Evolutionary conservation across 1,284 basidiomycete genomes (phyloP), one percentile per base, ranked within the genome.

Genomic region (Malassezia japonica): DNA sequence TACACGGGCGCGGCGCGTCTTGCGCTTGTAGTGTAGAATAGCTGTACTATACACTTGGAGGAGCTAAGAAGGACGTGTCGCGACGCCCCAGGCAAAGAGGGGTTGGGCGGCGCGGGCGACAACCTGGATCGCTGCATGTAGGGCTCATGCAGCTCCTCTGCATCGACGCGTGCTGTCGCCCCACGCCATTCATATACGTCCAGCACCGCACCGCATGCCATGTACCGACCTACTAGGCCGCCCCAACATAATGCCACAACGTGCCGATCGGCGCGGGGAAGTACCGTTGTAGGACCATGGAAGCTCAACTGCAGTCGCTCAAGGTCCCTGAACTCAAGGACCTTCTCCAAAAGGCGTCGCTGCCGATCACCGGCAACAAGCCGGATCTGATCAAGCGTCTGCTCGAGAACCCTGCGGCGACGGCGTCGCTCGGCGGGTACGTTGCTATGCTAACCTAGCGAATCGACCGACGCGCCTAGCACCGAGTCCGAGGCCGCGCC

Each of bases 251-350:
- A 36, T 15, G 10, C 18, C 16, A n/a, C n/a, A 4, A 31, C 20
- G 40, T 27, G 25, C 25, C 32, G 15, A 23, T 28, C 23, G 23
- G n/a, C 31, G 44, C 21, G 34, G 44, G 44, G 24, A 27, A 46
- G 43, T 18, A 1, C 21, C 24, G 47, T 38, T 6, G 18, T 31
- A 8, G 18, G 34, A 48, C 20, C 15, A 68, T 68, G 65, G 66
- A 69, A 50, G 40, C 61, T 4, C 60, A 69, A 32, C 51, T 69
- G 28, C 56, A 61, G 33, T 49, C 65, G 31, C 57, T 70, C 44
- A 67, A 64, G 46, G 68, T 67, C 16, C 36, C 65, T 6, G 68
- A 71, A 40, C 49, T 71, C 28, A 71, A 71, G 50, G 50, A 48
- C 24, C 39, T 71, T 27, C 46, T 71, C 29, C 58, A 53, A 13